Percentiles rank a stretch among this genome's conserved stretches.
These are phyloP conservation scores for Colletotrichum costaricense DNA, from an alignment of 2,329 filamentous ascomycete species.

Conservation along the genomic window DNA sequence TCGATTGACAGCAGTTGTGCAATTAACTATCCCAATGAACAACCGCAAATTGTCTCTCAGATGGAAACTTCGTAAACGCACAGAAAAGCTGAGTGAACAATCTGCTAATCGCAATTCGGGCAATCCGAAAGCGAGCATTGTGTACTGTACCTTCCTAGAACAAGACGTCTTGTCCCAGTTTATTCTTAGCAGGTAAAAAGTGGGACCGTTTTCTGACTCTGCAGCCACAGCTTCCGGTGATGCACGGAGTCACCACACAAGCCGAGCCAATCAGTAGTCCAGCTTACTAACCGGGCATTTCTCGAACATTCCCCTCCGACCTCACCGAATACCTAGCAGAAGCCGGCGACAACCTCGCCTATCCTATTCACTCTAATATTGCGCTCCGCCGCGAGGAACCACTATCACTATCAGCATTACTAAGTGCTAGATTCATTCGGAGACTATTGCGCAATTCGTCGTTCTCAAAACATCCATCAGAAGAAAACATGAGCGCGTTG, in stretches of 20 bases:
- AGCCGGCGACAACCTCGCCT: background rate
- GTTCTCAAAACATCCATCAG: background rate
- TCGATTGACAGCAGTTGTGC: no score
- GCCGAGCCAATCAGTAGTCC: slow-evolving; percentile 12
- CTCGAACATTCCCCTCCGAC: slow-evolving; percentile 30
- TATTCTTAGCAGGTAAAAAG: background rate
- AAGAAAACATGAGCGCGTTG: slow-evolving; percentile 24
- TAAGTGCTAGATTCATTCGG: background rate
- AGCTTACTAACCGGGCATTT: slow-evolving; percentile 25
- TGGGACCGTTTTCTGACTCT: background rate
- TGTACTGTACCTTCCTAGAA: background rate
- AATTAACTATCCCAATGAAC: no score
- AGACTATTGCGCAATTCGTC: background rate
- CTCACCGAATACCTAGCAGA: slow-evolving; percentile 12
- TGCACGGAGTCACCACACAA: background rate
- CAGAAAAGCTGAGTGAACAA: no score
- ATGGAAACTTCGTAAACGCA: no score
- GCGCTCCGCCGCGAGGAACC: background rate
- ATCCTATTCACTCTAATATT: background rate
- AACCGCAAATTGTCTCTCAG: no score
- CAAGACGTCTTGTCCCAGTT: background rate
- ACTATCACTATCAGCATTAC: slow-evolving; percentile 9
- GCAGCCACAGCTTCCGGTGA: background rate
- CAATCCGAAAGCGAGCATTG: background rate
- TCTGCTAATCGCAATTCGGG: no score